Evolutionary conservation across 169 alveolate genomes (phyloP), one percentile per base, ranked within the genome.

Genomic region (Eimeria mitis): DNA sequence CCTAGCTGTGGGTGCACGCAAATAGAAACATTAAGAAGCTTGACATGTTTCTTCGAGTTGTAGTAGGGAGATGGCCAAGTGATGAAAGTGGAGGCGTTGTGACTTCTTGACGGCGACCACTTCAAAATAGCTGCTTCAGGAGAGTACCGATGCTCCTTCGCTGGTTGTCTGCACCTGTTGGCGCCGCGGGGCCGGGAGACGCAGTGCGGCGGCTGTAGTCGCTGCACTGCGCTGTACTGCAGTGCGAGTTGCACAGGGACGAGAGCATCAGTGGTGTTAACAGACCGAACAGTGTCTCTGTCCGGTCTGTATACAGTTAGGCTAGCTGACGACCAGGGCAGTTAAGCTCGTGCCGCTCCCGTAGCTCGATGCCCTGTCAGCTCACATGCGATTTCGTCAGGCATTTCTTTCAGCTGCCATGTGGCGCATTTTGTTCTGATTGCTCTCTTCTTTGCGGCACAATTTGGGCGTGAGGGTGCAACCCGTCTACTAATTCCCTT

Each of bases 391-490:
- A 1, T n/a, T 52, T 11, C 54, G 56, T 40, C 16, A 21, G 34
- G 83, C 83, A n/a, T 73, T 40, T 14, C n/a, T 25, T 47, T 79
- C 31, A n/a, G 9, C n/a, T 34, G 68, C 89, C 70, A 31, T 49
- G 42, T 31, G 49, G 89, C 47, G 19, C 89, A 79, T 79, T 79
- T 79, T 79, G 47, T 79, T 25, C 89, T 13, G 89, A 79, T n/a
- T 47, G 89, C 47, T 47, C 47, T 79, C 47, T 79, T 79, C 89
- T 40, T 40, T 73, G 83, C 83, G 83, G 34, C 83, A 16, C 1
- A 19, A 16, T 31, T 25, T 73, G 54, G 34, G 83, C 83, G 52
- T 16, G 3, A 73, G 19, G 56, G 34, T 40, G 52, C 54, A 73
- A 13, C 21, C 19, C 6, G 34, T 21, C 19, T 37, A 40, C 40